Base-by-base conservation (phyloP, 192 early-diverging fungal species). In the Gorgonomyces haynaldii region DNA sequence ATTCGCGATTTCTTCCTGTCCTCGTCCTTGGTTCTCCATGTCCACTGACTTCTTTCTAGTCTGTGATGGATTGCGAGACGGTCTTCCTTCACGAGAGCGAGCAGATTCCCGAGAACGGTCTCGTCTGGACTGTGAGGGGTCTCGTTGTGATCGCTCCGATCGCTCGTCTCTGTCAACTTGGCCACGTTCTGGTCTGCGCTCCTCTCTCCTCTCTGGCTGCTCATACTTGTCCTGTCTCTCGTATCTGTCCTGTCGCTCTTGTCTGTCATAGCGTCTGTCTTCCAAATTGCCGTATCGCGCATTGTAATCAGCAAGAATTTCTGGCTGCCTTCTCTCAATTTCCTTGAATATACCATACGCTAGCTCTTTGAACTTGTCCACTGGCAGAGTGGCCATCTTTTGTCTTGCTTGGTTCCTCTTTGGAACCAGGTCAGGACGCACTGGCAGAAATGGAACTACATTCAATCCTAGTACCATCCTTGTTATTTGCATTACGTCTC, bases 371-470 rank as follows among this genome's bases (percentile, higher is more conserved):
- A 96, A 98, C 43, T 86, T 79, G 51, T 68, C 50, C 44, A 61
- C 66, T 16, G 82, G 84, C 10, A 98, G 69, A 0, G 91, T 91
- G 12, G 91, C 88, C 6, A 98, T 76, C 58, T 98, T 98, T 50
- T 92, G 92, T 24, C 94, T 81, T 1, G 94, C 94, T 59, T 94
- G 91, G 69, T 98, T 98, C 30, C 94, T 77, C 58, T 92, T 85
- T 13, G 79, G 84, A 54, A 88, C 86, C 54, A 84, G 89, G 26
- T 88, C 81, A 50, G 86, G 76, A n/a, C 79, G 64, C 21, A 91
- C 79, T 12, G 86, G 79, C 31, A 94, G 66, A 64, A 89, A 94
- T 2, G 91, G 90, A 23, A 82, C 84, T 85, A 52, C 45, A 30
- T 19, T 17, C 15, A 21, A 49, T 38, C 2, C 2, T 29, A 35